These are phyloP conservation scores for Chalciporus sphaerocephalus DNA, from an alignment of 768 basidiomycete genomes.

Conservation along the genomic window DNA sequence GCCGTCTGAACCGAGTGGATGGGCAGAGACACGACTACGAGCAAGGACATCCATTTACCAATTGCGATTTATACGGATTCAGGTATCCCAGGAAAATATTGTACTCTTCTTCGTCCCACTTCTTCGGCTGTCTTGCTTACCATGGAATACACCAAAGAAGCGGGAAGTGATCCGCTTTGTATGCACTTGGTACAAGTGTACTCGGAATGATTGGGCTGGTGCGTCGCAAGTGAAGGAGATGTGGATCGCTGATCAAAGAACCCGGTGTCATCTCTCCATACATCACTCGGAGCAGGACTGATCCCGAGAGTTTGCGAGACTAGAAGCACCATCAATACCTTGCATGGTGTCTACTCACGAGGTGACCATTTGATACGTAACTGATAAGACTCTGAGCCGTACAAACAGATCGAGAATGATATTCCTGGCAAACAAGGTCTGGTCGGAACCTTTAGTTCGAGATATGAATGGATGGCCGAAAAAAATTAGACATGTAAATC, in stretches of 20 bases:
- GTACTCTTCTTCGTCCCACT: conserved; percentile 52
- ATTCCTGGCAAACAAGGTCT: conserved; percentile 36
- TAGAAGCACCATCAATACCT: too few species aligned
- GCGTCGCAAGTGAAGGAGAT: conserved; percentile 26
- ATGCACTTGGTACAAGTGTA: conserved; percentile 31
- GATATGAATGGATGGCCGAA: conserved; percentile 50
- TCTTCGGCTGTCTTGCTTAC: conserved; percentile 51
- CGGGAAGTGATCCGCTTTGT: conserved; percentile 34
- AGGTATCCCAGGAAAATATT: conserved; percentile 46
- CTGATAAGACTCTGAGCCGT: conserved; percentile 22
- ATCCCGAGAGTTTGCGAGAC: conserved; percentile 22
- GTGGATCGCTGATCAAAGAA: conserved; percentile 15
- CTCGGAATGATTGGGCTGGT: conserved; percentile 28
- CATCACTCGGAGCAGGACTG: conserved; percentile 24
- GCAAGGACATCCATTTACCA: conserved; percentile 31
- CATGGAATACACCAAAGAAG: conserved; percentile 49
- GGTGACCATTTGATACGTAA: conserved; percentile 22
- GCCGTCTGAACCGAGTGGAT: conserved; percentile 9
- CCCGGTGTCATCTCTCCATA: conserved; percentile 26
- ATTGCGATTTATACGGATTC: conserved; percentile 38
- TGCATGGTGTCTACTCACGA: neutral
- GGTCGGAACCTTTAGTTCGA: conserved; percentile 46
- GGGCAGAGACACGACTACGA: neutral
- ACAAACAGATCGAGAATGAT: conserved; percentile 20
- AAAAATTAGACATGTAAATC: conserved; percentile 17